A percentile compares a stretch with the other conserved stretches of the same genome.
Conservation (phyloP, 495 filamentous ascomycete species). For the Beverwykella pulmonaria region DNA sequence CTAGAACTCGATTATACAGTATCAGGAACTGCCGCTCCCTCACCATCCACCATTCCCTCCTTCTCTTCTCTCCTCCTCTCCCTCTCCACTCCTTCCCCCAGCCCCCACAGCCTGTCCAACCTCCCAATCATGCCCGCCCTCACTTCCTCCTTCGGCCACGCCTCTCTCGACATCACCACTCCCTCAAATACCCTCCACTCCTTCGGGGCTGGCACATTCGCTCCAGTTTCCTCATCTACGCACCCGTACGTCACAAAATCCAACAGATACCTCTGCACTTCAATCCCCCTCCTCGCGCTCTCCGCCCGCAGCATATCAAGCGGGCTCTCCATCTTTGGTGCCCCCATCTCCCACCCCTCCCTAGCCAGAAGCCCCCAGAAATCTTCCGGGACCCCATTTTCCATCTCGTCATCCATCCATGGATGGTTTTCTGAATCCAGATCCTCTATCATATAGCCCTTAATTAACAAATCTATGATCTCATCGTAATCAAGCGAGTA, state of each 20-base stretch:
- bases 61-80: not conserved
- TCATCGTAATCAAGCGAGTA: not conserved
- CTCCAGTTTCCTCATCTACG: constrained; percentile 50
- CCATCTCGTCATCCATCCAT: constrained; percentile 10
- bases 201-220: constrained; percentile 35
- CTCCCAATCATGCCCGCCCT: not conserved
- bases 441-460: constrained; percentile 14
- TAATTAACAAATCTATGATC: constrained; percentile 44
- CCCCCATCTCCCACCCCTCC: constrained; percentile 55
- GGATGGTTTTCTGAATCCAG: not conserved
- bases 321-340: constrained; percentile 49
- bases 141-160: constrained; percentile 4
- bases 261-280: constrained; percentile 41
- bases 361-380: constrained; percentile 41
- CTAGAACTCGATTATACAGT: too few relatives aligned
- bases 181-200: not conserved
- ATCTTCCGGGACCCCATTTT: constrained; percentile 11
- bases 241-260: constrained; percentile 61
- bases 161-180: not conserved
- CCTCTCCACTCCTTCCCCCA: not conserved
- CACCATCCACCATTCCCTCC: not conserved
- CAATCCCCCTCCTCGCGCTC: constrained; percentile 50
- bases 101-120: not conserved
- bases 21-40: too few relatives aligned
- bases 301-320: constrained; percentile 62